These are phyloP conservation scores for Candida jianshihensis DNA, from an alignment of 805 yeast species.

Conservation along the genomic window DNA sequence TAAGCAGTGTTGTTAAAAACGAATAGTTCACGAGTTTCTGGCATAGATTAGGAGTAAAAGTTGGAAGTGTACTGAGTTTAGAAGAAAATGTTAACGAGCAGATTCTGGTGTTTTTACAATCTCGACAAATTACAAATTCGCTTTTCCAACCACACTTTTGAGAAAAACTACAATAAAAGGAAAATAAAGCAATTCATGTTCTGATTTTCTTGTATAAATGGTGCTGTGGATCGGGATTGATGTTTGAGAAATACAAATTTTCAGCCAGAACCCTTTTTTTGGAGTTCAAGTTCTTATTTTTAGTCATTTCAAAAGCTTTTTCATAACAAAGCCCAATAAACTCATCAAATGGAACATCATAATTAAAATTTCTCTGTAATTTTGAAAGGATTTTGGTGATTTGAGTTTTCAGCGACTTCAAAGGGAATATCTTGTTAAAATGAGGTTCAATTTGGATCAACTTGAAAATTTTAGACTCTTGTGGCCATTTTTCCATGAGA, in stretches of 20 bases:
- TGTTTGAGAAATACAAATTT: neutral
- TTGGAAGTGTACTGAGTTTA: neutral
- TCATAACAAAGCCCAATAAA: neutral
- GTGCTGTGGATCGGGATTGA: neutral
- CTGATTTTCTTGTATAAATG: neutral
- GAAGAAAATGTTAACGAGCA: too few species aligned
- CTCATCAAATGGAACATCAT: neutral
- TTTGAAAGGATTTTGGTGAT: neutral
- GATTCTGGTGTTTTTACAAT: too few species aligned
- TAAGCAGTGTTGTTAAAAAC: neutral
- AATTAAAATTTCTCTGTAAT: neutral
- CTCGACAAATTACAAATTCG: too few species aligned
- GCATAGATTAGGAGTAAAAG: too few species aligned
- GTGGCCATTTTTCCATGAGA: slow-evolving; percentile 2
- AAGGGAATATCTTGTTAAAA: slow-evolving; percentile 1
- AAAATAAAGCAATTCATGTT: neutral
- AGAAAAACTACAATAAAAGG: too few species aligned
- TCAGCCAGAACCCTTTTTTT: neutral
- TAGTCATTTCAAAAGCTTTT: neutral
- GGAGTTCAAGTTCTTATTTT: neutral
- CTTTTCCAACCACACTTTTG: too few species aligned
- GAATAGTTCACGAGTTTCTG: neutral
- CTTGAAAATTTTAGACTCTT: slow-evolving; percentile 2
- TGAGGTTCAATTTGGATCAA: neutral
- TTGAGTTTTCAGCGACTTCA: neutral